phyloP scores from a whole-genome alignment of 1,139 yeast species.

The Lodderomyces margitis region DNA sequence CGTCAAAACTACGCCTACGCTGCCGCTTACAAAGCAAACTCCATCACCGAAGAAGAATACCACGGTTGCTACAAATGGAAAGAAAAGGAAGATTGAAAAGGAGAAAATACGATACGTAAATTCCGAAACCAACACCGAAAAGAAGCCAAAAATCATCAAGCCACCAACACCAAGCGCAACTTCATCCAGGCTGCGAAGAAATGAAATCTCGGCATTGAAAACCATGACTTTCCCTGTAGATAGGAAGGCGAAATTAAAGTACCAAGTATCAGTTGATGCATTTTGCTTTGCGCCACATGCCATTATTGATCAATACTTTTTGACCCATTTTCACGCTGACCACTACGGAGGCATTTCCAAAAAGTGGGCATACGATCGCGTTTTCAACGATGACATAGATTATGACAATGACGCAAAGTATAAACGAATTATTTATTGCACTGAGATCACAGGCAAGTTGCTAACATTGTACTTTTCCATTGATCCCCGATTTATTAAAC shows the following conservation, averaged over 20 bases:
- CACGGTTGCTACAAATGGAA: conserved; percentile 10
- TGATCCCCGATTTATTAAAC: conserved; percentile 48
- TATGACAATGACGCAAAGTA: conserved; percentile 41
- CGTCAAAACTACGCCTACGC: conserved; percentile 6
- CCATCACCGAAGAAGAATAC: conserved; percentile 5
- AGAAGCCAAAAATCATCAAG: conserved; percentile 17
- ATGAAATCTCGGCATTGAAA: conserved; percentile 56
- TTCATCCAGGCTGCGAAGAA: conserved; percentile 17
- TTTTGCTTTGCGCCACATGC: conserved; percentile 54
- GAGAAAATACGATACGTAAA: conserved; percentile 18
- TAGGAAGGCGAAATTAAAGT: conserved; percentile 12
- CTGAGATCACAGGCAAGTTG: conserved; percentile 63
- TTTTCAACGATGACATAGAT: conserved; percentile 26
- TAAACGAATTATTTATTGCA: conserved; percentile 57
- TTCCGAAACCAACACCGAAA: conserved; percentile 11
- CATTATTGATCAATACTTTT: conserved; percentile 49
- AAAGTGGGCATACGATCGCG: conserved; percentile 59
- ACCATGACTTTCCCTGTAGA: conserved; percentile 41
- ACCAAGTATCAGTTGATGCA: conserved; percentile 64
- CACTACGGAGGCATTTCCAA: conserved; percentile 87
- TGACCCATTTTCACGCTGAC: conserved; percentile 89
- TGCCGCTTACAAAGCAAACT: conserved; percentile 2
- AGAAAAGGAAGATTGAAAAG: conserved; percentile 19
- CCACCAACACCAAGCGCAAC: conserved; percentile 22
- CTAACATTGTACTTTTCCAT: conserved; percentile 55